Evolutionary conservation across 2,329 filamentous ascomycete species (phyloP), one percentile per base, ranked within the genome.

Genomic region (Hymenoscyphus repandus): DNA sequence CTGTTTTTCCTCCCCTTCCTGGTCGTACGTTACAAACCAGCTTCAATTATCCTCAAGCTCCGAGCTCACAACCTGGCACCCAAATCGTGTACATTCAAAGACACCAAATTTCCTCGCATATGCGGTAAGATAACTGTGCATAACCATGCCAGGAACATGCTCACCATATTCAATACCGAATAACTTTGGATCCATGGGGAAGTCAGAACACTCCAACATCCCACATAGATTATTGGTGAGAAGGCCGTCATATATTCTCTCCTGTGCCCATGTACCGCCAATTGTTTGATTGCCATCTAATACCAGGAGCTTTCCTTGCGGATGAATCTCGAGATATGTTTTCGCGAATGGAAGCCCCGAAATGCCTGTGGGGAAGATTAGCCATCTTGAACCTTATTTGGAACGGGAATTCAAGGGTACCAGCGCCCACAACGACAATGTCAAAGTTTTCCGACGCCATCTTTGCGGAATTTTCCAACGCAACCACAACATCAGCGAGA

Each of bases 161-260:
- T 83, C 64, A 13, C 77, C 78, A 6, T 54, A 47, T 41, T 66
- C 70, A 36, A 79, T 65, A 1, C 70, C 70, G 57, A 77, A 82
- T 0, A 68, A 72, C 20, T 74, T 74, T 6, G 69, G 66, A 53
- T 76, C 72, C 81, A 90, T 85, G n/a, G 84, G 83, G 54, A 86
- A 61, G 59, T 88, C 87, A 0, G 81, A 80, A 60, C 79, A 90
- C 65, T 90, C 84, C 56, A 83, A 87, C 0, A 80, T 85, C 1
- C 86, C 85, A 12, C 83, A 66, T 63, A 87, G 76, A 61, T 90
- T 90, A 67, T 91, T 90, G 47, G 79, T 82, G 59, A 81, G 84
- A 44, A 91, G 73, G 1, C 80, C 82, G 0, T 81, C 77, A 64
- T 90, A 85, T 1, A 88, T 66, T 1, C 85, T 76, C 39, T 85